Evolutionary conservation across 768 basidiomycete genomes (phyloP).

Genomic region (Cystofilobasidium macerans): DNA sequence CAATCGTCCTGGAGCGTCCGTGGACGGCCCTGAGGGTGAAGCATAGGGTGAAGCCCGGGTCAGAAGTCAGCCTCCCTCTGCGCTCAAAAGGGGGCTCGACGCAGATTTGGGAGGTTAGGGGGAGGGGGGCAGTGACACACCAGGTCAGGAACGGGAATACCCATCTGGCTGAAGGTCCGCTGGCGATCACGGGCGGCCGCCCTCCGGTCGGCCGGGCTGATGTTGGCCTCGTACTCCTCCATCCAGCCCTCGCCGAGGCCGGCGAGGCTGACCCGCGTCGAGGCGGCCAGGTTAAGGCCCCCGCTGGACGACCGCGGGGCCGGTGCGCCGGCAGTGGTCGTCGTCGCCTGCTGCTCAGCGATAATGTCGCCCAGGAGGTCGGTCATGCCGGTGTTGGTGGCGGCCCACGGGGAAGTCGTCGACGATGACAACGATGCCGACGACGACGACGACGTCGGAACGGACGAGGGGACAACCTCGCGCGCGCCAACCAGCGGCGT

Average conservation of each 20-base stretch:
- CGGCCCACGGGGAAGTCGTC: not conserved
- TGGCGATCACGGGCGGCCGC: slow-evolving; percentile 8
- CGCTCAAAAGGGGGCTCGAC: too few relatives aligned
- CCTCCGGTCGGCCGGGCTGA: not conserved
- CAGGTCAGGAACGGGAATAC: slow-evolving; percentile 7
- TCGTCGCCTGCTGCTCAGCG: not conserved
- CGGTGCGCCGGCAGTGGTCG: not conserved
- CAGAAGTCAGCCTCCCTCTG: not conserved
- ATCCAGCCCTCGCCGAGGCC: slow-evolving; percentile 13
- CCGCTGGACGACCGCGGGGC: too few relatives aligned
- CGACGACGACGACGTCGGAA: not conserved
- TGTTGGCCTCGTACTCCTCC: not conserved
- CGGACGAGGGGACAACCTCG: slow-evolving; percentile 10
- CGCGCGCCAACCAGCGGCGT: slow-evolving; percentile 14
- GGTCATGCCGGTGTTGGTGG: not conserved
- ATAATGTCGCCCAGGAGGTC: slow-evolving; percentile 11
- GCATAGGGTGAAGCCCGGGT: not conserved
- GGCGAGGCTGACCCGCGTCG: not conserved
- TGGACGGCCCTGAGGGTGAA: slow-evolving; percentile 7
- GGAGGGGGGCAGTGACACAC: not conserved
- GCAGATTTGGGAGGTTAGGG: not conserved
- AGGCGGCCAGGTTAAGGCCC: not conserved
- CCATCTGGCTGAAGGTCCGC: slow-evolving; percentile 13
- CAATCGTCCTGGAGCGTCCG: slow-evolving; percentile 22
- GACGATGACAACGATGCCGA: not conserved